Evolutionary conservation across 2,329 filamentous ascomycete species (phyloP), one percentile per base, ranked within the genome.

Genomic region (Diaporthe sp.): DNA sequence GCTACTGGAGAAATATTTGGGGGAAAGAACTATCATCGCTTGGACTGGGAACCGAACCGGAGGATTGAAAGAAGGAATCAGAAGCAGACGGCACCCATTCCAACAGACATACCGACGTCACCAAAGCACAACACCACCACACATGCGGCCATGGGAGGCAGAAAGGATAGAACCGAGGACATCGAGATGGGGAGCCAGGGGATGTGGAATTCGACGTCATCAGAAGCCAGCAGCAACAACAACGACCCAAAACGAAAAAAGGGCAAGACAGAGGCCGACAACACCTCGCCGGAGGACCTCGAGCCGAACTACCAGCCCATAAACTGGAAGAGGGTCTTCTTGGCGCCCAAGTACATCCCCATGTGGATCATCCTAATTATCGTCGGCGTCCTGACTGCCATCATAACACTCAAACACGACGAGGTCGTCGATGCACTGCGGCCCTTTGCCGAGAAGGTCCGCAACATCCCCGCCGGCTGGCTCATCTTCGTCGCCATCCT

Each of bases 401-500:
- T 84, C 17, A 79, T 85, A 53, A 82, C 82, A 8, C 74, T 85
- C n/a, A 79, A 83, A 25, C 84, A 86, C 75, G 82, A 84, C 76
- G 73, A 84, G 62, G 83, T 85, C 49, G 84, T 86, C 53, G 77
- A 79, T 9, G 83, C 78, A 46, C 75, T 86, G 31, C 80, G 81
- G 39, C 85, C 84, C 0, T 82, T 83, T 57, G 82, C 84, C 8
- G 79, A 83, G 68, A 83, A 83, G 73, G 82, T 86, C 17, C 81
- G 83, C 44, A 81, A 84, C 22, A 77, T 84, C 2, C 83, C 84
- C 2, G 84, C 81, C 17, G 85, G 85, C 9, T 86, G 82, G 79
- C 57, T 86, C 9, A 85, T 86, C 58, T 84, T 84, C 8, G 82
- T 86, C 53, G 80, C 79, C 39, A 82, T 86, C 28, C 78, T 86